Percentiles rank a stretch among this genome's conserved stretches.
These are phyloP conservation scores for Eimeria praecox DNA, from an alignment of 169 alveolate species.

Conservation along the genomic window DNA sequence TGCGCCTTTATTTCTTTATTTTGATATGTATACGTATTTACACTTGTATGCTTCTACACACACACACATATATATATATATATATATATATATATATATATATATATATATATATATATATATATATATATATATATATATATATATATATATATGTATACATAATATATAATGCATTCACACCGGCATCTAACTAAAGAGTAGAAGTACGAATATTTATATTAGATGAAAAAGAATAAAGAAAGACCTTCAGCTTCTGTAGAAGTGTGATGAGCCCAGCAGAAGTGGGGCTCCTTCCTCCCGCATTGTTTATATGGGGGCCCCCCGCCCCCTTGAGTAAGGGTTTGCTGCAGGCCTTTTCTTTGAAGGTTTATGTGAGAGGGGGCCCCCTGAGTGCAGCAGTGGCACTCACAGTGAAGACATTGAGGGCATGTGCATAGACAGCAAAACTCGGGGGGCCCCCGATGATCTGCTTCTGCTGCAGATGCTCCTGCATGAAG, in stretches of 20 bases:
- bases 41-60: no score
- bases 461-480: neutral
- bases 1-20: no score
- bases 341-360: neutral
- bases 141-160: no score
- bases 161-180: no score
- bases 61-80: no score
- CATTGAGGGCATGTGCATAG: conserved; percentile 47
- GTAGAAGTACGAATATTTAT: no score
- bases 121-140: no score
- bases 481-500: neutral
- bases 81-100: no score
- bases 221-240: neutral
- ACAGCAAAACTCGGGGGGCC: conserved; percentile 43
- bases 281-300: conserved; percentile 38
- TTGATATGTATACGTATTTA: no score
- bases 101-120: no score
- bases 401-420: conserved; percentile 9
- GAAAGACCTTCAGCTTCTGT: neutral
- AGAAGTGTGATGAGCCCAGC: neutral
- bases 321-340: no score
- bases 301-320: neutral
- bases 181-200: no score
- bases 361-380: neutral
- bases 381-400: conserved; percentile 44